phyloP scores from a whole-genome alignment of 441 rosid species.

The Jatropha podagrica region DNA sequence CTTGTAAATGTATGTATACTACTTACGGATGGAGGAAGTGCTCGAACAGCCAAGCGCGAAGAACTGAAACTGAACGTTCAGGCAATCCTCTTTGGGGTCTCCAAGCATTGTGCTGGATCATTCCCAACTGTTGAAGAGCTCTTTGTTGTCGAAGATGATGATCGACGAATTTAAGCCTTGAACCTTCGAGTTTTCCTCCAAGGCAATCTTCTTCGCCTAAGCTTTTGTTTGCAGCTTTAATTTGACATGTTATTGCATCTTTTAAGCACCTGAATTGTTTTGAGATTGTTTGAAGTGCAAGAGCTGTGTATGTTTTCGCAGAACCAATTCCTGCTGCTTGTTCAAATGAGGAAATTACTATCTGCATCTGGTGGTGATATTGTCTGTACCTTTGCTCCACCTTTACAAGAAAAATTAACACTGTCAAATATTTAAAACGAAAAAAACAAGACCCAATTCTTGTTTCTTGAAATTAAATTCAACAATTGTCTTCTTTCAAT shows the following conservation, averaged over 20 bases:
- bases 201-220: conserved; percentile 61
- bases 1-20: neutral
- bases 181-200: conserved; percentile 60
- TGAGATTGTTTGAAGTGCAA: conserved; percentile 89
- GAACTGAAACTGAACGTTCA: conserved; percentile 73
- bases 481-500: neutral
- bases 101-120: conserved; percentile 95
- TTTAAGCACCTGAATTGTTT: conserved; percentile 75
- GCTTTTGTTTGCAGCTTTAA: conserved; percentile 64
- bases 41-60: conserved; percentile 93
- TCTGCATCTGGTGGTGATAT: conserved; percentile 70
- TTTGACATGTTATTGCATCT: conserved; percentile 69
- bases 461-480: neutral
- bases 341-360: conserved; percentile 65
- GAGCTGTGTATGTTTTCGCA: conserved; percentile 66
- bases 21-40: conserved; percentile 93
- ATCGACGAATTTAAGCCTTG: conserved; percentile 51
- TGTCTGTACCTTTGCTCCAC: conserved; percentile 71
- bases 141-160: conserved; percentile 90
- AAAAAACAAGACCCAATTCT: neutral
- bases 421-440: neutral
- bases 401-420: conserved; percentile 32
- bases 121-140: conserved; percentile 83
- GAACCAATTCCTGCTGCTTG: conserved; percentile 70
- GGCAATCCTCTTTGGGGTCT: conserved; percentile 89